Evolutionary conservation across 768 basidiomycete genomes (phyloP).

Genomic region (Boletus reticulatus): DNA sequence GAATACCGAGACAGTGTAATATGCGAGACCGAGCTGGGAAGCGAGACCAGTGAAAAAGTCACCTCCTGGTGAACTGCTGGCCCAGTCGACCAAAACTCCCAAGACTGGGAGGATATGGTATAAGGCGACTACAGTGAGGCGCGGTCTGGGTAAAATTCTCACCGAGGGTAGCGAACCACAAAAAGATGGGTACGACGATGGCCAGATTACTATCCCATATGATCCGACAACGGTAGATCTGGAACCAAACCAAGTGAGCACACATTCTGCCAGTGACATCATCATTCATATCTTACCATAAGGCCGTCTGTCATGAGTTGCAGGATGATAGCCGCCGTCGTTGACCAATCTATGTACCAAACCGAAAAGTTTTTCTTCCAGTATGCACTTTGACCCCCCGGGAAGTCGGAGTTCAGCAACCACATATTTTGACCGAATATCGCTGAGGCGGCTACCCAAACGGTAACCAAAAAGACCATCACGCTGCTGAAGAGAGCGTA

Average conservation of each 20-base stretch:
- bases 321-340: conserved; percentile 21
- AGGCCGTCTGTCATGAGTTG: conserved; percentile 36
- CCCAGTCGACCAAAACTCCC: conserved; percentile 9
- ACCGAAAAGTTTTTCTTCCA: conserved; percentile 20
- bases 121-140: neutral
- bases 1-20: conserved; percentile 12
- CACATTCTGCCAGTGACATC: neutral
- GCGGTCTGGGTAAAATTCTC: neutral
- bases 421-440: conserved; percentile 35
- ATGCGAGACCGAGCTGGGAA: conserved; percentile 13
- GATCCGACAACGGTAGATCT: conserved; percentile 40
- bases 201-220: conserved; percentile 28
- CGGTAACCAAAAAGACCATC: conserved; percentile 28
- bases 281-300: conserved; percentile 8
- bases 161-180: conserved; percentile 26
- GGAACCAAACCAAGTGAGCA: conserved; percentile 10
- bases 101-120: conserved; percentile 1
- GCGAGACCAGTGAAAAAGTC: conserved; percentile 17
- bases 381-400: conserved; percentile 36
- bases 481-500: conserved; percentile 25
- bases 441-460: conserved; percentile 21
- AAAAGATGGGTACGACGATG: conserved; percentile 12
- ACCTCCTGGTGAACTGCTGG: conserved; percentile 10
- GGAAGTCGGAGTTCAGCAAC: conserved; percentile 31
- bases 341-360: conserved; percentile 30